Base-by-base conservation (phyloP, 139 green algal species). In the Chlamydomonas sp. region DNA sequence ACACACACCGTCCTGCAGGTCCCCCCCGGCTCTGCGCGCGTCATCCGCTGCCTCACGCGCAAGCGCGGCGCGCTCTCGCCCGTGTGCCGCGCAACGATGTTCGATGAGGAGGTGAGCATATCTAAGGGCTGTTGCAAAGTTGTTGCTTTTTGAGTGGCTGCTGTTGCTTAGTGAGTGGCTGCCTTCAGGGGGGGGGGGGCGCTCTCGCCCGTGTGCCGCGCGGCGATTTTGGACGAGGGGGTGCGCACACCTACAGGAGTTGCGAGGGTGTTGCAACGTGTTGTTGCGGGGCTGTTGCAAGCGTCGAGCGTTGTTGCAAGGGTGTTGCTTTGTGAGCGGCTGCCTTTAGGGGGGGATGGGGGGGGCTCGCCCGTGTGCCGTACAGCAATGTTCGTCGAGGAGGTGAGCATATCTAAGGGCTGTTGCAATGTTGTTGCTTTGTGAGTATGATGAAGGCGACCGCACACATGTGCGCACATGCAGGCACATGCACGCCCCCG, bases 41-140 rank as follows among this genome's bases (percentile, higher is more conserved):
- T 96, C 1, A 90, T 96, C 39, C 77, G 81, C 37, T 96, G 91
- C 82, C 76, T 96, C 64, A 83, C 88, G 54, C 79, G 85, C 43
- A 37, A 78, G 3, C 85, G 88, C 0, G 79, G 84, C 26, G 65
- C 84, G 74, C 85, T 96, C 35, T 81, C 54, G 28, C 36, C 76
- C 5, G 47, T 83, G 5, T 96, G 91, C 81, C 72, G 78, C 30
- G 80, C 85, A 8, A 81, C 80, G 1, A 78, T 71, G 43, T 71
- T 71, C 38, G 65, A 71, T 35, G 65, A 71, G 62, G 62, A 69
- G 59, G n/a, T n/a, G n/a, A n/a, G n/a, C n/a, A n/a, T n/a, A n/a
- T n/a, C n/a, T n/a, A n/a, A n/a, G n/a, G n/a, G n/a, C n/a, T n/a
- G n/a, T n/a, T n/a, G n/a, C n/a, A n/a, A n/a, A n/a, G n/a, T n/a